Conservation (phyloP, 2,329 filamentous ascomycete genomes). For the Fusarium caatingaense region DNA sequence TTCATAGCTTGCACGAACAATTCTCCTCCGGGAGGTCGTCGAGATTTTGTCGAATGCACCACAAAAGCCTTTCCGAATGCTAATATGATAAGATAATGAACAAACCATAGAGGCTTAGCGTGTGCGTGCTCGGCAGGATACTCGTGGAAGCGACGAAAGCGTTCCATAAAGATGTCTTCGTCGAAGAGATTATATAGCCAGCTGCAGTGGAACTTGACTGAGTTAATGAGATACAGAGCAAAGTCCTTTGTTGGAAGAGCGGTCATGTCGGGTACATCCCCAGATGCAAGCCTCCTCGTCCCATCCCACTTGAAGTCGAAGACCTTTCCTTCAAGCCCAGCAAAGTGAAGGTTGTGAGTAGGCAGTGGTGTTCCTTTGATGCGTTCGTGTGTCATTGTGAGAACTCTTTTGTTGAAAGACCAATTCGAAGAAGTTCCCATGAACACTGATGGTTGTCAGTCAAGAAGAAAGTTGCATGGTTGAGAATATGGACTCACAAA, state of each 20-base stretch:
- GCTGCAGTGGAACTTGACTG: conserved; percentile 38
- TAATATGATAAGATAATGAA: conserved; percentile 37
- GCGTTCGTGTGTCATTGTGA: conserved; percentile 37
- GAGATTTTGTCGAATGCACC: conserved; percentile 33
- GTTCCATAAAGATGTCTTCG: conserved; percentile 35
- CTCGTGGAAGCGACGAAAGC: conserved; percentile 28
- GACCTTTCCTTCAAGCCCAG: conserved; percentile 28
- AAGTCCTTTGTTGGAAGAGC: conserved; percentile 31
- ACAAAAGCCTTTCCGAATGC: conserved; percentile 40
- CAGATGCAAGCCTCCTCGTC: not conserved
- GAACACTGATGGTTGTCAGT: conserved; percentile 18
- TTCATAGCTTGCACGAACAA: conserved; percentile 39
- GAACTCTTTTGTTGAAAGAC: conserved; percentile 39
- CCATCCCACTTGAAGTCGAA: conserved; percentile 35
- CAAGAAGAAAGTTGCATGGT: not conserved
- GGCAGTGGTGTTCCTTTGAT: conserved; percentile 28
- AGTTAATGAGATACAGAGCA: conserved; percentile 38
- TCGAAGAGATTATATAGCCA: conserved; percentile 36
- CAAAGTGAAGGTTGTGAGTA: conserved; percentile 26
- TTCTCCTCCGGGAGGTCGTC: conserved; percentile 26
- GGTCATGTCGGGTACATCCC: conserved; percentile 10
- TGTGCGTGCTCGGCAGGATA: conserved; percentile 1
- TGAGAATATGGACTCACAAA: conserved; percentile 1
- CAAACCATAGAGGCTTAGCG: conserved; percentile 29
- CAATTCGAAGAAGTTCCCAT: conserved; percentile 40